These are phyloP conservation scores for Xylaria sp. DNA, from an alignment of 495 filamentous ascomycete genomes.

Conservation along the genomic window DNA sequence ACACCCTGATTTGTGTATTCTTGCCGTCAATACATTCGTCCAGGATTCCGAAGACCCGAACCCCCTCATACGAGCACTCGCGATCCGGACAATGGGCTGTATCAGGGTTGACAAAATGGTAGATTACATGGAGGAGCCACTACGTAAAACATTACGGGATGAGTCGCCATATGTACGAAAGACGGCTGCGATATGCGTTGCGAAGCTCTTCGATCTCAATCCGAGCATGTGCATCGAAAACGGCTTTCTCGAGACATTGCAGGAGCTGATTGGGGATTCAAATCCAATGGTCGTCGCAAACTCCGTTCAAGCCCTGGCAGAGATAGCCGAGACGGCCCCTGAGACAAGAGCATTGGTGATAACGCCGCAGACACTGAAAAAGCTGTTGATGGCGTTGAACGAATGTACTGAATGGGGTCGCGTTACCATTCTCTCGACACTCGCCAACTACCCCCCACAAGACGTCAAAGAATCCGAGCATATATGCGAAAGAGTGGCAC, in stretches of 20 bases:
- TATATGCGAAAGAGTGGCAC: conserved; percentile 94
- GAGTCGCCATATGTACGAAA: conserved; percentile 99
- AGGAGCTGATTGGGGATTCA: conserved; percentile 95
- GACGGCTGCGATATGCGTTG: conserved; percentile 96
- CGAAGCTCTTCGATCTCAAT: conserved; percentile 96
- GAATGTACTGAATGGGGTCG: conserved; percentile 99
- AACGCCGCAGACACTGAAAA: conserved; percentile 82
- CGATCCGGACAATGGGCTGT: conserved; percentile 99
- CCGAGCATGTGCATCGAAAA: conserved; percentile 92
- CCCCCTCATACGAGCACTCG: conserved; percentile 90
- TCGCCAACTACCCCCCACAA: conserved; percentile 84
- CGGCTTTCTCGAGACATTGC: conserved; percentile 92
- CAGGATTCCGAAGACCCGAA: conserved; percentile 99
- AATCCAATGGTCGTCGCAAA: conserved; percentile 99
- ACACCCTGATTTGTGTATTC: conserved; percentile 97
- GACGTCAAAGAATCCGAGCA: conserved; percentile 98
- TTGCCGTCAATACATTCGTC: conserved; percentile 98
- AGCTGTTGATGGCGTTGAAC: conserved; percentile 94
- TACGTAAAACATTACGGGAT: conserved; percentile 94
- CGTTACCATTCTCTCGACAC: conserved; percentile 87
- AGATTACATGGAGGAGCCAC: conserved; percentile 98
- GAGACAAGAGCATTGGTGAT: conserved; percentile 88
- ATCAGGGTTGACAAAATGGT: conserved; percentile 99
- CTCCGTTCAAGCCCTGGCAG: conserved; percentile 88
- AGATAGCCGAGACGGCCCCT: conserved; percentile 89